phyloP scores from a whole-genome alignment of 2,329 filamentous ascomycete genomes.

The Sporothrix inflata region DNA sequence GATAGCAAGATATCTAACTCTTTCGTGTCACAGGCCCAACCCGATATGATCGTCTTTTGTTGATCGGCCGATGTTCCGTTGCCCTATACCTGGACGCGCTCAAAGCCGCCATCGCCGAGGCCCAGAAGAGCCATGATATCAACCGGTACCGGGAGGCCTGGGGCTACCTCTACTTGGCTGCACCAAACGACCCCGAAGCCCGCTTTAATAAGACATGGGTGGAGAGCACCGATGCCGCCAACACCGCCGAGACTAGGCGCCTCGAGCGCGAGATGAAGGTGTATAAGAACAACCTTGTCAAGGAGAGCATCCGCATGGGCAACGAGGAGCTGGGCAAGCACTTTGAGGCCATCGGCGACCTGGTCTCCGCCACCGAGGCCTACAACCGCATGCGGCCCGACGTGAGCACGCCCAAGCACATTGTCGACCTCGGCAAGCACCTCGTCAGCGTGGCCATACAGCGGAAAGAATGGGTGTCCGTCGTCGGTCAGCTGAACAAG shows the following conservation, averaged over 20 bases:
- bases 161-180: conserved; percentile 64
- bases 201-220: conserved; percentile 73
- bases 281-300: conserved; percentile 96
- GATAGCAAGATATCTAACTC: not conserved
- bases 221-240: conserved; percentile 65
- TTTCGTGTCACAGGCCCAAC: conserved; percentile 65
- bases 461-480: conserved; percentile 74
- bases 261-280: conserved; percentile 84
- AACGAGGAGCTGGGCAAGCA: conserved; percentile 90
- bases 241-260: conserved; percentile 71
- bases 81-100: conserved; percentile 79
- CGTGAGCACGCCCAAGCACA: conserved; percentile 80
- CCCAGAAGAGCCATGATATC: conserved; percentile 76
- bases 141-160: conserved; percentile 70
- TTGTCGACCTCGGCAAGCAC: conserved; percentile 79
- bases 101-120: conserved; percentile 73
- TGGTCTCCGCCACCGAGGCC: conserved; percentile 72
- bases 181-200: conserved; percentile 70
- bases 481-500: conserved; percentile 65
- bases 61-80: conserved; percentile 79
- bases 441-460: conserved; percentile 76
- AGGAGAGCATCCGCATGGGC: conserved; percentile 91
- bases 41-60: conserved; percentile 75
- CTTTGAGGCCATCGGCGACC: conserved; percentile 76
- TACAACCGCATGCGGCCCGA: conserved; percentile 89